Evolutionary conservation across 2,329 filamentous ascomycete genomes (phyloP).

Genomic region (Fusarium continuum): DNA sequence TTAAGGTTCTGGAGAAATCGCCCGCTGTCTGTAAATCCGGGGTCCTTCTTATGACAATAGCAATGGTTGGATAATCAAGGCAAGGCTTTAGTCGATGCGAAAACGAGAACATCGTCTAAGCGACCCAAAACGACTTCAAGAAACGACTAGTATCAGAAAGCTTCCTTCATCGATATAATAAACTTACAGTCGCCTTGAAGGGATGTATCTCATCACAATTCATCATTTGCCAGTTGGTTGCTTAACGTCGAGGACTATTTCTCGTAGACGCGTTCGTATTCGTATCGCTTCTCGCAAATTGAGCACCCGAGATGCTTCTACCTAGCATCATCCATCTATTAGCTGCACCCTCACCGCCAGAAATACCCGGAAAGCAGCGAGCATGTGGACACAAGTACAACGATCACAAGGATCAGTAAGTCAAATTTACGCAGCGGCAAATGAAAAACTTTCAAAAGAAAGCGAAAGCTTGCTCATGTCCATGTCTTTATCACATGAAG

Average conservation of each 20-base stretch:
- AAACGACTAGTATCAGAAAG: not conserved
- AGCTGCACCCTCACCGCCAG: conserved; percentile 37
- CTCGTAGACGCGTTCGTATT: conserved; percentile 47
- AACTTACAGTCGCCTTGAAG: not conserved
- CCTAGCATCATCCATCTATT: conserved; percentile 10
- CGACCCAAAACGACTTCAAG: not conserved
- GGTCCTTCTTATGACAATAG: not conserved
- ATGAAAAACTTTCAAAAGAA: not conserved
- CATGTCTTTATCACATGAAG: conserved; percentile 13
- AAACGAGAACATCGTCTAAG: not conserved
- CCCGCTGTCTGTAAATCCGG: not conserved
- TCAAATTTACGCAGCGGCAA: not conserved
- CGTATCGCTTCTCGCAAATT: conserved; percentile 40
- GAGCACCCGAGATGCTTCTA: conserved; percentile 27
- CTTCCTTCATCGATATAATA: not conserved
- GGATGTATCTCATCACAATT: not conserved
- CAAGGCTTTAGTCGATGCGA: no score
- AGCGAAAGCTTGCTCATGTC: not conserved
- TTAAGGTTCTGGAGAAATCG: not conserved
- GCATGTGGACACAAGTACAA: not conserved
- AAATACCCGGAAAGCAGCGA: conserved; percentile 7
- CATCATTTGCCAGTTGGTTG: not conserved
- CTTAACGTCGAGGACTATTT: not conserved
- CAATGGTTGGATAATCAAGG: no score
- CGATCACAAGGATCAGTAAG: conserved; percentile 6